Base-by-base conservation (phyloP, 116 monocot species). In the Dioscorea cayenensis region DNA sequence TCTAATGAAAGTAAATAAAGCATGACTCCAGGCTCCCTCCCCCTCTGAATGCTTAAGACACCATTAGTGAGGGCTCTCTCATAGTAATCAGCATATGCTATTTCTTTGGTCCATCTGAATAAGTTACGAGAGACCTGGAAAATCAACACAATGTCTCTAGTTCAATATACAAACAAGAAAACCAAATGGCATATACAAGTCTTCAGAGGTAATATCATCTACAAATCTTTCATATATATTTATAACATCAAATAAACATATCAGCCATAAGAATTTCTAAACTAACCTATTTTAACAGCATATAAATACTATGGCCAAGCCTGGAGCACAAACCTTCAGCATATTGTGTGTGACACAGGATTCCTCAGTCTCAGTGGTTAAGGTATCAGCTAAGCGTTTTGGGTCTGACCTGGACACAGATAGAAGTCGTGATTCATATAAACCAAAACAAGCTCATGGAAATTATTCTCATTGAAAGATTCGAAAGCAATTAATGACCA, bases 271-370 rank as follows among this genome's bases (percentile, higher is more conserved):
- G 1, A 16, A 16, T 55, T 63, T 63, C 27, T 63, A 19, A 51
- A 50, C 11, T 25, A n/a, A 25, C 5, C 38, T 25, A 43, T 6
- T 43, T 23, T 38, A 13, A 55, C 22, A 48, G 25, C 16, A 43
- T 43, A 43, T 43, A 43, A 43, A 43, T 43, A 65, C 38, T 6
- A 49, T 49, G 38, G 72, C 16, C 36, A 50, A 69, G 65, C 28
- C 3, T 17, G 49, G 36, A 19, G 21, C 11, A 64, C 58, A 32
- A 67, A 99, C 99, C 94, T 99, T 99, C 51, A 99, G 91, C 99
- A 99, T 99, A 80, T 99, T 99, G 77, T 99, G 89, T 48, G 99
- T 94, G 14, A 94, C 91, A 69, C 99, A 99, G 11, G 99, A 99
- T 83, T 99, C 99, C 80, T 94, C 89, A 72, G 83, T 86, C 69